Evolutionary conservation across 2,329 filamentous ascomycete genomes (phyloP), one percentile per base, ranked within the genome.

Genomic region (Coniochaeta sp.): DNA sequence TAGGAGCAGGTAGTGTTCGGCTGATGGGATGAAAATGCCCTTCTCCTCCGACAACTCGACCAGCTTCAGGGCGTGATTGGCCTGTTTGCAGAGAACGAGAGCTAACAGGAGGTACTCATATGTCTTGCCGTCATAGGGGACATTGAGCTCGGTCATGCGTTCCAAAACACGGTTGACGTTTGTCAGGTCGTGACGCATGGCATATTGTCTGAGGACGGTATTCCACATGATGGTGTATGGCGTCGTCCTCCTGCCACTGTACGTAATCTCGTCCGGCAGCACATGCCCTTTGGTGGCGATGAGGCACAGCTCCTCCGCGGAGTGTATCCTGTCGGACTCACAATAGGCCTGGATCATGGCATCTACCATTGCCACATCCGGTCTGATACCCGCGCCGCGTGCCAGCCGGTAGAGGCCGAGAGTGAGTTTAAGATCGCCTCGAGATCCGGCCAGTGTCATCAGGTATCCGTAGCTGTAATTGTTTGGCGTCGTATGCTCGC

Each of bases 141-240:
- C 61, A 0, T 67, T 61, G 33, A 67, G 63, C 12, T 70, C 64
- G 20, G 69, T 71, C 80, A 83, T 83, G 31, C 61, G 55, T 31
- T 68, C 65, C 20, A 82, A 67, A 6, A 80, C 52, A 4, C 67
- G 69, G 58, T 81, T 75, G 50, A 79, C 70, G 47, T 69, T 68
- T n/a, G 62, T 63, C 6, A 82, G 64, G 50, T 76, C 72, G 51
- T 85, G 79, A 6, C 79, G 76, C 52, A 81, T 71, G 6, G 87
- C 88, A 64, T 90, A 78, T 54, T 86, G 81, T 52, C 78, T 76
- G 4, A 96, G 71, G 28, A 96, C 69, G 50, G 82, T 76, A 62
- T 96, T 96, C 88, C 89, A 96, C 62, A 90, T 81, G 28, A 76
- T 72, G 2, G 83, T 83, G 20, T 78, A 71, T 5, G 62, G 56